These are phyloP conservation scores for Cenchrus americanus DNA, from an alignment of 176 grass and related monocot species.

Conservation along the genomic window DNA sequence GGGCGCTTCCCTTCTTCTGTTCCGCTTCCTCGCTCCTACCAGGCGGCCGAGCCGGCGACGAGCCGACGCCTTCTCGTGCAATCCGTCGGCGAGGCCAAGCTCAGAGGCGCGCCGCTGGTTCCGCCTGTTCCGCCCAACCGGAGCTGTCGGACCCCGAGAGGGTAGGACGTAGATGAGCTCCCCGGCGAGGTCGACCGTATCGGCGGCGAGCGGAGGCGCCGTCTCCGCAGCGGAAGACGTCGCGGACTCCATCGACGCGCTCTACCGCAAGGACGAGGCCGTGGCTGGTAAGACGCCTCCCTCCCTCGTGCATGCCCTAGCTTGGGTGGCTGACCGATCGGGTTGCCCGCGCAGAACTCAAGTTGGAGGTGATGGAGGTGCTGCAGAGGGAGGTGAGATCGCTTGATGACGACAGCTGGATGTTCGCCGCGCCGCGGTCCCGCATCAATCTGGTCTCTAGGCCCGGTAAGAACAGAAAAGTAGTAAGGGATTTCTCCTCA, in stretches of 20 bases:
- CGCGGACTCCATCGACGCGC: constrained; percentile 59
- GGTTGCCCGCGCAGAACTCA: constrained; percentile 54
- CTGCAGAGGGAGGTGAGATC: constrained; percentile 85
- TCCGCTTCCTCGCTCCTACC: neutral
- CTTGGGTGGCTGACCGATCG: neutral
- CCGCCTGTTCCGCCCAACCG: neutral
- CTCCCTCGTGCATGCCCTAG: constrained; percentile 26
- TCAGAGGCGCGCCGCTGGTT: neutral
- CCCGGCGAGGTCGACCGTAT: constrained; percentile 81
- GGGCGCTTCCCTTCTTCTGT: neutral
- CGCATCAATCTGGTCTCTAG: constrained; percentile 76
- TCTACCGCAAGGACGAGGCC: constrained; percentile 80
- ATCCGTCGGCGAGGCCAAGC: neutral
- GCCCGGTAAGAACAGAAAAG: constrained; percentile 52
- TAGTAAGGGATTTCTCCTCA: neutral
- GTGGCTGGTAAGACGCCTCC: constrained; percentile 50
- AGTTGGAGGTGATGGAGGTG: constrained; percentile 77
- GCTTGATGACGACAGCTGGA: constrained; percentile 92
- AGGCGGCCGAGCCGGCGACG: neutral
- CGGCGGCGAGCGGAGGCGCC: constrained; percentile 69
- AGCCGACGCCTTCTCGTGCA: neutral
- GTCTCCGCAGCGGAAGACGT: constrained; percentile 50
- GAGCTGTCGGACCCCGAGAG: neutral
- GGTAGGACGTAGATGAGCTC: constrained; percentile 64
- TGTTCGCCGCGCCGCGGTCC: constrained; percentile 76